Evolutionary conservation across 805 yeast species (phyloP).

Genomic region (Teunomyces gatunensis): DNA sequence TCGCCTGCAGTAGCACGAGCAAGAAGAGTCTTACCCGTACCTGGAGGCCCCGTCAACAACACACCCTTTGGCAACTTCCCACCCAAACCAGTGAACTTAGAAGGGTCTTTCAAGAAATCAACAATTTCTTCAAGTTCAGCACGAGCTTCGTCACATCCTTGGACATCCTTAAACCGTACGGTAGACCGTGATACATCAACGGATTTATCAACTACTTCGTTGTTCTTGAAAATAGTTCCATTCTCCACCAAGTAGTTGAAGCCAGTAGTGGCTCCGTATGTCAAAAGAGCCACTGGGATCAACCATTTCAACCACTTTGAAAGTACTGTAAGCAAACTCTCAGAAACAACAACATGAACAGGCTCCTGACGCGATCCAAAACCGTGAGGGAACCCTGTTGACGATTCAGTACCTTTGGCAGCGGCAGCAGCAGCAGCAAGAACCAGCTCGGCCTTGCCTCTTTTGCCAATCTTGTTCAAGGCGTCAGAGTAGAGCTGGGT

Average conservation of each 20-base stretch:
- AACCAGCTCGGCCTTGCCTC: conserved; percentile 71
- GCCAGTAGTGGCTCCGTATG: conserved; percentile 79
- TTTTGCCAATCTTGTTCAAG: conserved; percentile 70
- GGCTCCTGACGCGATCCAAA: conserved; percentile 77
- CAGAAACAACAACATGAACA: conserved; percentile 89
- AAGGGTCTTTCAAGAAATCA: conserved; percentile 94
- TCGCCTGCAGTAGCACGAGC: conserved; percentile 99
- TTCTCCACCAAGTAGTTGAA: conserved; percentile 79
- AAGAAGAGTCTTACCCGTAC: conserved; percentile 95
- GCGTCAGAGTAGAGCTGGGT: conserved; percentile 79
- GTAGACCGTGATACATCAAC: conserved; percentile 82
- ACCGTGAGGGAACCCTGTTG: conserved; percentile 24
- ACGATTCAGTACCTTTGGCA: background rate
- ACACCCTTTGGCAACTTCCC: conserved; percentile 98
- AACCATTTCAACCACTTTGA: conserved; percentile 90
- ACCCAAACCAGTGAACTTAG: conserved; percentile 93
- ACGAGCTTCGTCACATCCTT: conserved; percentile 98
- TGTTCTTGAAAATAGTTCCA: conserved; percentile 72
- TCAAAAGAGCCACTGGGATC: conserved; percentile 72
- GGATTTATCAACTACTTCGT: conserved; percentile 72
- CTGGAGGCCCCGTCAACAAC: conserved; percentile 95
- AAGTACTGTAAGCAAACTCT: conserved; percentile 71
- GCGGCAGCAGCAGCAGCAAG: conserved; percentile 22
- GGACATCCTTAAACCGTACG: conserved; percentile 87
- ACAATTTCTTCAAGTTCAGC: conserved; percentile 97